Evolutionary conservation across 2,329 filamentous ascomycete species (phyloP).

Genomic region (Ascocoryne sarcoides): DNA sequence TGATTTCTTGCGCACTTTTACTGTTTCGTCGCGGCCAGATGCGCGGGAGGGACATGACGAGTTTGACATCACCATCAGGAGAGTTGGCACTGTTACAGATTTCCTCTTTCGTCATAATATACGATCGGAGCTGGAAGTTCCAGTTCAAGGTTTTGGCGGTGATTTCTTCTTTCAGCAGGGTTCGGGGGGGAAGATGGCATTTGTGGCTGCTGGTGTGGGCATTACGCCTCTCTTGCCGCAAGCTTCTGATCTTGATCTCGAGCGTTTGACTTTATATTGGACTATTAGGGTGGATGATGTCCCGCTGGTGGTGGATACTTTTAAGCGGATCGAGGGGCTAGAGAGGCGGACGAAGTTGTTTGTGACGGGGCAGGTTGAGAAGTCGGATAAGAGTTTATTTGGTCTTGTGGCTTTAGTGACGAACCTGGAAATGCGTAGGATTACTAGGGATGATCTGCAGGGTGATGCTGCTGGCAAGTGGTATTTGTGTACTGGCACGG

Average conservation of each 20-base stretch:
- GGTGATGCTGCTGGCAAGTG: slow-evolving; percentile 33
- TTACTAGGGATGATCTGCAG: slow-evolving; percentile 39
- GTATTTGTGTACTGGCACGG: slow-evolving; percentile 50
- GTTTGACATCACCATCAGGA: slow-evolving; percentile 65
- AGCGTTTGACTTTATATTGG: slow-evolving; percentile 56
- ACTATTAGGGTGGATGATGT: slow-evolving; percentile 54
- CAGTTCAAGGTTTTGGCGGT: slow-evolving; percentile 67
- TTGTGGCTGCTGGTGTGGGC: slow-evolving; percentile 72
- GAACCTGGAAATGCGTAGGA: slow-evolving; percentile 36
- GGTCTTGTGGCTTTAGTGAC: slow-evolving; percentile 22
- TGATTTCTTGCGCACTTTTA: slow-evolving; percentile 77
- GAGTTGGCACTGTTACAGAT: slow-evolving; percentile 58
- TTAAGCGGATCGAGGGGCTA: slow-evolving; percentile 45
- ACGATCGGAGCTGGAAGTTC: slow-evolving; percentile 48
- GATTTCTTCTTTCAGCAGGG: slow-evolving; percentile 39
- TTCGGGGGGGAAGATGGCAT: slow-evolving; percentile 35
- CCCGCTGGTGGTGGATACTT: slow-evolving; percentile 49
- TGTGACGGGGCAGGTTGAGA: slow-evolving; percentile 43
- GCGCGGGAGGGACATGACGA: slow-evolving; percentile 14
- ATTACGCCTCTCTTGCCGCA: slow-evolving; percentile 76
- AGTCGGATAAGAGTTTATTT: slow-evolving; percentile 23
- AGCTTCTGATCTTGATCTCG: slow-evolving; percentile 40
- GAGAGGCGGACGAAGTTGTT: slow-evolving; percentile 49
- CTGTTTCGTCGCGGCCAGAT: slow-evolving; percentile 50
- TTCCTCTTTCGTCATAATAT: slow-evolving; percentile 53